Base-by-base conservation (phyloP, 164 flowering plant species). In the Akebia trifoliata region DNA sequence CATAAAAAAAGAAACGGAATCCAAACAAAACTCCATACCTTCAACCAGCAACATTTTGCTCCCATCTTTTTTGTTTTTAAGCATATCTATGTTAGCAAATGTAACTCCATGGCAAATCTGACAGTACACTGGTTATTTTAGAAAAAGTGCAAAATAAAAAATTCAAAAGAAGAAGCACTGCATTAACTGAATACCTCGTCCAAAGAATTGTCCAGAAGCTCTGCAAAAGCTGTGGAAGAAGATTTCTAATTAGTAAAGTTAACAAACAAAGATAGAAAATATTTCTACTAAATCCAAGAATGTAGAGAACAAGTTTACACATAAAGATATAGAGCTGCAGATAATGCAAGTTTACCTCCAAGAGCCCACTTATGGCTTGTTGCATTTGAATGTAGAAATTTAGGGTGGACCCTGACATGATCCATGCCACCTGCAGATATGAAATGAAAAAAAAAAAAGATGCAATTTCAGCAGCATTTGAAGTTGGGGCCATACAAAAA, bases 351-450 rank as follows among this genome's bases (percentile, higher is more conserved):
- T 2, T 66, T 68, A 90, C 99, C 99, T 82, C 99, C 99, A 74
- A 94, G 95, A 56, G 89, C 97, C 99, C 99, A 94, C 53, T 94
- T 94, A 60, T 94, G 99, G 64, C 99, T 94, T 9, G 97, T 94
- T 51, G 99, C 99, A 78, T 94, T 94, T 22, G 99, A 94, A 71
- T 94, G 99, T 7, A 94, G 67, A 66, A 94, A 94, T 73, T 70
- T 90, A 6, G 99, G 99, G 63, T 94, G 99, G 56, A 94, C 97
- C 67, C 99, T 75, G 18, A 86, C 86, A 76, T 83, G 99, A 73
- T 90, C 99, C 81, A 94, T 77, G 43, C 97, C 90, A 64, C 75
- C 96, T 85, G 62, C 68, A 70, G 11, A 64, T 48, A 47, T 34
- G 14, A 64, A 24, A 48, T 12, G 37, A 55, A 42, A 61, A 22